phyloP scores from a whole-genome alignment of 2,329 filamentous ascomycete genomes.

The Fusarium protoensiforme region DNA sequence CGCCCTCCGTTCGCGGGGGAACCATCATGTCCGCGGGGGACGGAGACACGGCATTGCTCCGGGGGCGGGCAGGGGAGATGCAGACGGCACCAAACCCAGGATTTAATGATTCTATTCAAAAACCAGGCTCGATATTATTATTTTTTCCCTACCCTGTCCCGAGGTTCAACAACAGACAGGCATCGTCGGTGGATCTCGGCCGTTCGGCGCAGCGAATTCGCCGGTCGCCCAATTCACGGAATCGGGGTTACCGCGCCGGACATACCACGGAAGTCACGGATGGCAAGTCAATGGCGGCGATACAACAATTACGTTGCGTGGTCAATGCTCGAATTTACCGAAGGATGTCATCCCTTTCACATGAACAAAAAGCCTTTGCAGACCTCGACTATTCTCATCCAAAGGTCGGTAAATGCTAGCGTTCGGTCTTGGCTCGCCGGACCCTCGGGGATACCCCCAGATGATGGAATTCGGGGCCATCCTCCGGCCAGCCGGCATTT shows the following conservation, averaged over 20 bases:
- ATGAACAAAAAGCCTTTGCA: neutral
- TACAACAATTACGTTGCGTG: neutral
- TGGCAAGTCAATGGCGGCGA: neutral
- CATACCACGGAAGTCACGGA: neutral
- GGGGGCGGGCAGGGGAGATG: neutral
- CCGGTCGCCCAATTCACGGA: constrained; percentile 32
- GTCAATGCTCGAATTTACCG: neutral
- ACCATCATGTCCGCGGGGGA: neutral
- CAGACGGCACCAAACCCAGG: neutral
- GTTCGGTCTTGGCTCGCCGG: neutral
- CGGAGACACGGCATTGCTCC: neutral
- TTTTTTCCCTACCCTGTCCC: neutral
- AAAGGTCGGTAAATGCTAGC: neutral
- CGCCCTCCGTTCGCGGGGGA: neutral
- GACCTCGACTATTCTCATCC: neutral
- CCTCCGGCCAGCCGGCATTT: neutral
- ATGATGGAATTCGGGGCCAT: neutral
- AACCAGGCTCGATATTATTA: neutral
- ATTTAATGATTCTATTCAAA: neutral
- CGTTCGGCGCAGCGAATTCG: constrained; percentile 13
- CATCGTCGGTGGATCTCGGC: constrained; percentile 22
- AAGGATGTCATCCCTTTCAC: neutral
- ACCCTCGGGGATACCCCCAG: constrained; percentile 1
- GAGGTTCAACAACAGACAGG: neutral
- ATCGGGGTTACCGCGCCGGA: constrained; percentile 26